Evolutionary conservation across 345 rosid genomes (phyloP), one percentile per base, ranked within the genome.

Genomic region (Eucalyptus curtisii): DNA sequence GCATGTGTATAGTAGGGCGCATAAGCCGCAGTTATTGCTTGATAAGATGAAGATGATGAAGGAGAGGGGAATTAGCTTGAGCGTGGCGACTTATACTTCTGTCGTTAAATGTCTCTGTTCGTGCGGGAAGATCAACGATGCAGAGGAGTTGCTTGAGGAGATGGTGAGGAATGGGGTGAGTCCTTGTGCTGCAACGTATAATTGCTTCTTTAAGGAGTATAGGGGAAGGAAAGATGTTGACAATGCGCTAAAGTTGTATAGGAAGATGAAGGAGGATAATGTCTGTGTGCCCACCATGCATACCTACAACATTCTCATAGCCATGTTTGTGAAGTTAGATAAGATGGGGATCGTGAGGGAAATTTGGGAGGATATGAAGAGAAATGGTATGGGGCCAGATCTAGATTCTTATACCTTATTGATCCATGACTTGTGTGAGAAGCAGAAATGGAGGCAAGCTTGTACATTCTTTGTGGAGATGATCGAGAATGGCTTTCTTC

Each of bases 131-230:
- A 89, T 96, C 2, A 94, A 93, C 31, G 97, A 96, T 31, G 99
- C 97, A 0, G 93, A 95, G 93, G 93, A 88, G 89, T 90, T 97
- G 91, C 96, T 97, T 37, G 87, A 52, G 37, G 96, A 95, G 92
- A 96, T 96, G 98, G 95, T 93, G 89, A 91, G 71, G 50, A 91
- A 85, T 48, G 95, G 96, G 40, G 94, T 96, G 27, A 91, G 92
- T 82, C 96, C 99, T 15, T 92, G 92, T 16, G 93, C 99, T 0
- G 94, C 93, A 8, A 96, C 96, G 0, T 97, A 95, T 87, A 96
- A 96, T 92, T 97, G 99, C 88, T 96, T 97, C 91, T 95, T 96
- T 33, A 96, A 96, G 91, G 99, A 97, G 90, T 97, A 97, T 13
- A 92, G 90, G 87, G 99, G 99, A 40, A 92, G 99, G 93, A 95